Evolutionary conservation across 345 rosid genomes (phyloP).

Genomic region (Turritis glabra): DNA sequence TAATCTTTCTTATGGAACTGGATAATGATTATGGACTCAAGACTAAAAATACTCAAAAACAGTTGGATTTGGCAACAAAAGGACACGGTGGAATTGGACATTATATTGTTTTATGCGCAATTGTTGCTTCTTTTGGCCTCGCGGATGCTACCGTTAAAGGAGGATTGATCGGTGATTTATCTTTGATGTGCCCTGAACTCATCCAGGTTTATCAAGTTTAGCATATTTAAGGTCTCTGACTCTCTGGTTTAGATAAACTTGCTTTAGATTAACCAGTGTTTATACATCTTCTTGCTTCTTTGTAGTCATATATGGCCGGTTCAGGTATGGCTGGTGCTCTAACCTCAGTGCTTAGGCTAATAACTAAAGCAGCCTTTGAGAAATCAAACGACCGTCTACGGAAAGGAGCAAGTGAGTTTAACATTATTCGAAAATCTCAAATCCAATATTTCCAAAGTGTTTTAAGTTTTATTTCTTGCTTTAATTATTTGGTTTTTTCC

Average conservation of each 20-base stretch:
- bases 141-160: slow-evolving; percentile 91
- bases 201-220: slow-evolving; percentile 58
- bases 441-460: not conserved
- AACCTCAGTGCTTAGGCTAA: slow-evolving; percentile 73
- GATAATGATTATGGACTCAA: not conserved
- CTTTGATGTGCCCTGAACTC: slow-evolving; percentile 89
- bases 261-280: not conserved
- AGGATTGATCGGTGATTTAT: slow-evolving; percentile 86
- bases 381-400: slow-evolving; percentile 63
- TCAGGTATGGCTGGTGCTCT: slow-evolving; percentile 78
- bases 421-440: not conserved
- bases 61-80: slow-evolving; percentile 74
- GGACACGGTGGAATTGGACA: slow-evolving; percentile 81
- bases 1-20: not conserved
- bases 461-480: slow-evolving; percentile 4
- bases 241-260: not conserved
- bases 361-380: slow-evolving; percentile 79
- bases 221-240: not conserved
- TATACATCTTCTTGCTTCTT: not conserved
- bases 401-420: slow-evolving; percentile 68
- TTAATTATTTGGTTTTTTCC: not conserved
- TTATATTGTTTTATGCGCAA: slow-evolving; percentile 57
- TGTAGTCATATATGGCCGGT: slow-evolving; percentile 81
- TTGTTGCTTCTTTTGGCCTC: slow-evolving; percentile 67
- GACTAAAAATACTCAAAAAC: not conserved